Percentiles rank a stretch among this genome's conserved stretches.
Evolutionary conservation across 805 yeast species (phyloP).

Genomic region (Ogataea ramenticola): DNA sequence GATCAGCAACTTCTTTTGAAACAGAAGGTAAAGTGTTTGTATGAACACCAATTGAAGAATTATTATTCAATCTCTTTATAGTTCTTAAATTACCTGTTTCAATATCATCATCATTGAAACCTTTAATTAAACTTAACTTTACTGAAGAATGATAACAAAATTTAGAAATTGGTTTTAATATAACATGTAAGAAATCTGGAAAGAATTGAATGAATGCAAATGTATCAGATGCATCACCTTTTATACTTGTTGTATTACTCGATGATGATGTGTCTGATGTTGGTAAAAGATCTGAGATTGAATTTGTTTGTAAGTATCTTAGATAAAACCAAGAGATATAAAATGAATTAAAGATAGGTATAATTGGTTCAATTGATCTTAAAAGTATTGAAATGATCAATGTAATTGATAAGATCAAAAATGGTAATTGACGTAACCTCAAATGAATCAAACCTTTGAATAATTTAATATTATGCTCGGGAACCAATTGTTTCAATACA

Average conservation of each 20-base stretch:
- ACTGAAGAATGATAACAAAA: constrained; percentile 30
- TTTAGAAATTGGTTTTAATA: constrained; percentile 45
- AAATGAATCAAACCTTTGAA: constrained; percentile 29
- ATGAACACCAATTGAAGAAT: neutral
- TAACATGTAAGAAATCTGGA: constrained; percentile 54
- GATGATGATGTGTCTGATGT: constrained; percentile 4
- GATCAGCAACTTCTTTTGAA: constrained; percentile 53
- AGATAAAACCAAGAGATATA: constrained; percentile 68
- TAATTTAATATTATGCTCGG: constrained; percentile 46
- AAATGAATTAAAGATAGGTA: constrained; percentile 55
- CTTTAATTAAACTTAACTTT: constrained; percentile 42
- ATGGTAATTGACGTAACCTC: constrained; percentile 60
- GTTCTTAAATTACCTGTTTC: constrained; percentile 72
- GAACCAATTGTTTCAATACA: constrained; percentile 50
- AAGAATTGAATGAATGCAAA: constrained; percentile 79
- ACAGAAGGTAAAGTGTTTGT: constrained; percentile 6
- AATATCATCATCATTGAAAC: constrained; percentile 61
- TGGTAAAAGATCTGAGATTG: constrained; percentile 21
- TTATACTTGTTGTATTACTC: constrained; percentile 19
- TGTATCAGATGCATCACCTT: constrained; percentile 88
- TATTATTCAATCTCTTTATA: constrained; percentile 46
- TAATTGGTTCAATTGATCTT: constrained; percentile 37
- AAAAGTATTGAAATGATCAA: constrained; percentile 22
- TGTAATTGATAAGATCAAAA: constrained; percentile 27
- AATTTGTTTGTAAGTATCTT: constrained; percentile 62